Evolutionary conservation across 2,329 filamentous ascomycete genomes (phyloP), one percentile per base, ranked within the genome.

Genomic region (Podosphaera xanthii): DNA sequence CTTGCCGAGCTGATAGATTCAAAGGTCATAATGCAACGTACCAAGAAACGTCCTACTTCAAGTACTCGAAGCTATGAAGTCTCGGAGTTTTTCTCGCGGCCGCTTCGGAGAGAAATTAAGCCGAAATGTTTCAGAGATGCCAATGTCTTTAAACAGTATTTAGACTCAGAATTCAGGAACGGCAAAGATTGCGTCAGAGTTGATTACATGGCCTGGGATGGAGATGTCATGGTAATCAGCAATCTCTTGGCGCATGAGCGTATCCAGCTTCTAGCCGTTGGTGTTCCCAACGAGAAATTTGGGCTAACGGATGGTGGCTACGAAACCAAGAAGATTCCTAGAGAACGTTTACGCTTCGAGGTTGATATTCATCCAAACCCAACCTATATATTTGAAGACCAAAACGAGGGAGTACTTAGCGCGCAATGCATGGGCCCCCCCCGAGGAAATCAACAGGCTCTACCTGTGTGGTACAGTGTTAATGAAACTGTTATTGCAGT

Each of bases 401-500:
- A 76, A 1, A 72, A 77, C 49, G 68, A 71, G 4, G 67, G 76
- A 2, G 65, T 77, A 2, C 62, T 70, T 2, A 67, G 68, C 14
- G 69, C 72, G 6, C 65, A 69, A 3, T 35, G 48, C 12, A 55
- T 58, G 8, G 52, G 59, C 1, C 64, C 65, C 34, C 72, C 72
- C 1, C 48, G 48, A 44, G 67, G 66, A 0, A 54, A 56, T 4
- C 46, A 54, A 3, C 73, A 74, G 9, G 76, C 79, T 49, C 72
- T 87, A 3, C 86, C 86, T 0, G 76, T 87, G 58, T 90, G 86
- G 86, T 77, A 80, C 58, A 82, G 84, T 67, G 81, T 89, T 61
- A 79, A 84, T 61, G 81, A 79, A 6, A 72, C 76, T 4, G 65
- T 78, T 0, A 76, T 86, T 61, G 69, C 68, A n/a, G 70, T 72